Base-by-base conservation (phyloP, 305 asterid genomes). In the Fraxinus paxiana region DNA sequence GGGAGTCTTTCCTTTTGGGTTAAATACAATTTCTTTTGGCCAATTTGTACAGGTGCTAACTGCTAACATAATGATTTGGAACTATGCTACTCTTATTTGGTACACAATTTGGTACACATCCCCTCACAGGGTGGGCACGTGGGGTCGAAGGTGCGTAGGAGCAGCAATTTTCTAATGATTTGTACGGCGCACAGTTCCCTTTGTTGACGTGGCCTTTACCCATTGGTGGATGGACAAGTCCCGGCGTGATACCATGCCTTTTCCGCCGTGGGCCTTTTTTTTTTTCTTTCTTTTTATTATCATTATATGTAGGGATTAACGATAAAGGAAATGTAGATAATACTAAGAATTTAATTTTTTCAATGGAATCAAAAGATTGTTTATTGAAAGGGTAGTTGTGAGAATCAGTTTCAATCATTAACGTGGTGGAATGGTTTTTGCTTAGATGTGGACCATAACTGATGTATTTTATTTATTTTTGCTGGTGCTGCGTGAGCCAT, bases 161-260 rank as follows among this genome's bases (percentile, higher is more conserved):
- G n/a, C n/a, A n/a, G n/a, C n/a, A n/a, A n/a, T n/a, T n/a, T n/a
- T n/a, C 9, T 2, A 24, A 7, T 26, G 73, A 13, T 22, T 65
- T 65, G 73, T 65, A 65, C 17, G 9, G 37, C 3, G 20, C 8
- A 1, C 30, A 2, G 18, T 3, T 17, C 71, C 35, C 2, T 67
- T 67, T 67, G 35, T 2, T 4, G 73, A 28, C 18, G 37, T 12
- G 37, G 73, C 73, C 37, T 6, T 26, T 28, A 13, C 74, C 18
- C 38, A 30, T 30, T 4, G 73, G 73, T 12, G 73, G 73, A 67
- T 67, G 74, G 74, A 30, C 20, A 67, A 15, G 35, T 67, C 9
- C 37, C 18, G 37, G 73, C 3, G 74, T 30, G 74, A 28, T 67
- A 22, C 74, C 74, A 65, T 69, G 74, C 74, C 74, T 69, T 69